Evolutionary conservation across 2,329 filamentous ascomycete species (phyloP).

Genomic region (Basipetospora chlamydospora): DNA sequence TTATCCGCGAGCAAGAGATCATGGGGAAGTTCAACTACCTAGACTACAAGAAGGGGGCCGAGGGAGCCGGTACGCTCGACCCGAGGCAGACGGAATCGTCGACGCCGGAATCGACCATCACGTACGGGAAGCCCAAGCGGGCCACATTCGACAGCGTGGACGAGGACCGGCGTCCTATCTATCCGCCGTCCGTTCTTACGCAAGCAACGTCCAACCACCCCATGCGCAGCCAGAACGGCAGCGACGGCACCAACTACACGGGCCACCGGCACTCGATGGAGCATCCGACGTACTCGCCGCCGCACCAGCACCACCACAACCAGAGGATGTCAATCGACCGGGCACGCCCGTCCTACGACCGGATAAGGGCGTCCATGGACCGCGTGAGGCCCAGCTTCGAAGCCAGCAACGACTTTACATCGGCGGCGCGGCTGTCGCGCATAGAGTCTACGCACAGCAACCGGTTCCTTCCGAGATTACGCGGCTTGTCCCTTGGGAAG

Average conservation of each 20-base stretch:
- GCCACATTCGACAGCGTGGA: constrained; percentile 51
- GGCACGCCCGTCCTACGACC: constrained; percentile 72
- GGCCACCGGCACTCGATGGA: constrained; percentile 48
- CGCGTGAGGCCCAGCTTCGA: constrained; percentile 73
- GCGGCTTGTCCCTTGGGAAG: constrained; percentile 27
- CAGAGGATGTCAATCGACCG: constrained; percentile 47
- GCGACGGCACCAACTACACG: constrained; percentile 87
- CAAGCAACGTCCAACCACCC: constrained; percentile 53
- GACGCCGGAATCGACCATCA: constrained; percentile 29
- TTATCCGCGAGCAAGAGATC: constrained; percentile 82
- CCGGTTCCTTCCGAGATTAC: constrained; percentile 22
- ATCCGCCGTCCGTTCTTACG: constrained; percentile 78
- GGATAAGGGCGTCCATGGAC: constrained; percentile 77
- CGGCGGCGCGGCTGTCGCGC: constrained; percentile 68
- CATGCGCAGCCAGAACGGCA: constrained; percentile 75
- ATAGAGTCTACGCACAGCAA: constrained; percentile 59
- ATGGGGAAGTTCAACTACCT: constrained; percentile 71
- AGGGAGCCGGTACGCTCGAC: constrained; percentile 19
- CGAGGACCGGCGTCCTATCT: constrained; percentile 84
- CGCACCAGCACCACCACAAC: not conserved
- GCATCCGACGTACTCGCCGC: constrained; percentile 6
- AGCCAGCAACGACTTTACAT: constrained; percentile 79
- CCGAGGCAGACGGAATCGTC: constrained; percentile 12
- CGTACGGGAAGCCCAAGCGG: constrained; percentile 32
- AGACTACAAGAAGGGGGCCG: constrained; percentile 23